Conservation (phyloP, 2,329 filamentous ascomycete species). For the Cladosporium halotolerans region DNA sequence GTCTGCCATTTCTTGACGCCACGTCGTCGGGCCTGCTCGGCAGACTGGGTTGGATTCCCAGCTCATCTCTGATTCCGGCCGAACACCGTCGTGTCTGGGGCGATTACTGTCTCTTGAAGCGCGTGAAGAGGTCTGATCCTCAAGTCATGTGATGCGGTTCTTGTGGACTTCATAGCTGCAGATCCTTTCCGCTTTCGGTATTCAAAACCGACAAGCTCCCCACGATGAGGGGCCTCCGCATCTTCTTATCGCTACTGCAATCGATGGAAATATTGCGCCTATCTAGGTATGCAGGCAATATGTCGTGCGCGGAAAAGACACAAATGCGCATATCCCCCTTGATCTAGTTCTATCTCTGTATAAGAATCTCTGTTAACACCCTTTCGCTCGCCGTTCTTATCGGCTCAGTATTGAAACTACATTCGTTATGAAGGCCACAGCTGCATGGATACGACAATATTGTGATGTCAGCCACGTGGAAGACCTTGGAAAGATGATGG, state of each 20-base stretch:
- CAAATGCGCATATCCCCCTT: not conserved
- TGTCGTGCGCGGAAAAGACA: not conserved
- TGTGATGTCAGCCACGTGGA: not conserved
- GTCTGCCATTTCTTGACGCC: conserved; percentile 74
- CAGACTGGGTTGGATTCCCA: conserved; percentile 75
- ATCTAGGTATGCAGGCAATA: not conserved
- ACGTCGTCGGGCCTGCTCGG: conserved; percentile 66
- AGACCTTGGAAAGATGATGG: not conserved
- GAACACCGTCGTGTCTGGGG: conserved; percentile 74
- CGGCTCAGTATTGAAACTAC: not conserved
- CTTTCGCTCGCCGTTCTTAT: not conserved
- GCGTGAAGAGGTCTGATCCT: conserved; percentile 22
- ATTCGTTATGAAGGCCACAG: not conserved
- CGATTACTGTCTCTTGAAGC: conserved; percentile 73
- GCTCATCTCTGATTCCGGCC: conserved; percentile 61
- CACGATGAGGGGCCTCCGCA: conserved; percentile 7
- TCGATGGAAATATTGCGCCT: conserved; percentile 4
- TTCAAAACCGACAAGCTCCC: conserved; percentile 4
- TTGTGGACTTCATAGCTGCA: not conserved
- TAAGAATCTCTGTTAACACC: too few species aligned
- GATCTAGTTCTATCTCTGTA: not conserved
- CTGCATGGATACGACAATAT: not conserved
- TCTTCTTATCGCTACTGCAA: conserved; percentile 10
- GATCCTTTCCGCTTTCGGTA: conserved; percentile 7
- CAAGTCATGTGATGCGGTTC: not conserved